Evolutionary conservation across 2,329 filamentous ascomycete species (phyloP), one percentile per base, ranked within the genome.

Genomic region (Achaetomium macrosporum): DNA sequence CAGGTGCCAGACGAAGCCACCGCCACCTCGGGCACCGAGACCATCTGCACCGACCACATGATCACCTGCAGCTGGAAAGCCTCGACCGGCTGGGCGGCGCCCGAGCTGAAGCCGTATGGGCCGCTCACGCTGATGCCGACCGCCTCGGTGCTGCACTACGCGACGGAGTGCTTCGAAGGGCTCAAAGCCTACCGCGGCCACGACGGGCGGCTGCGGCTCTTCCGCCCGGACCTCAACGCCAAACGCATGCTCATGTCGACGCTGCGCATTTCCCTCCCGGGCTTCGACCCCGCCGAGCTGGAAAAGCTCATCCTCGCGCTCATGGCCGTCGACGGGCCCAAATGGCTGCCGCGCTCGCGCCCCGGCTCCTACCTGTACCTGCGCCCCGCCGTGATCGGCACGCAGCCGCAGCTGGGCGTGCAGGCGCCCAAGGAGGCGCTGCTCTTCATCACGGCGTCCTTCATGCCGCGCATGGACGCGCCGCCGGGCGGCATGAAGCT

Each of bases 91-190:
- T 95, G 90, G 90, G 76, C 78, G 36, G 75, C 79, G 1, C 90
- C 90, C 1, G 78, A 85, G 62, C 78, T 95, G 54, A 81, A 82
- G 67, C 87, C 89, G 25, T 93, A 89, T 69, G 87, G 87, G 0
- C 85, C 88, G 11, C 73, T 95, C 49, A 78, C 78, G 57, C 82
- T 95, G 64, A 86, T 89, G 74, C 90, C 90, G 35, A 91, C 86
- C 5, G 88, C 89, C 13, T 88, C 84, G 3, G 83, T 84, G 56
- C 78, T 95, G 55, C 90, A 95, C 76, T 95, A 95, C 71, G 90
- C 89, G 11, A 95, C 89, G 44, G 87, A 92, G 71, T 95, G 90
- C 70, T 95, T 95, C 72, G 90, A 95, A 72, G 90, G 90, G 12
- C 72, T 80, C 63, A 95, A 95, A 71, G 81, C 83, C 47, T 95